Conservation (phyloP, 352 stramenopile genomes). For the Pythium coloratum region DNA sequence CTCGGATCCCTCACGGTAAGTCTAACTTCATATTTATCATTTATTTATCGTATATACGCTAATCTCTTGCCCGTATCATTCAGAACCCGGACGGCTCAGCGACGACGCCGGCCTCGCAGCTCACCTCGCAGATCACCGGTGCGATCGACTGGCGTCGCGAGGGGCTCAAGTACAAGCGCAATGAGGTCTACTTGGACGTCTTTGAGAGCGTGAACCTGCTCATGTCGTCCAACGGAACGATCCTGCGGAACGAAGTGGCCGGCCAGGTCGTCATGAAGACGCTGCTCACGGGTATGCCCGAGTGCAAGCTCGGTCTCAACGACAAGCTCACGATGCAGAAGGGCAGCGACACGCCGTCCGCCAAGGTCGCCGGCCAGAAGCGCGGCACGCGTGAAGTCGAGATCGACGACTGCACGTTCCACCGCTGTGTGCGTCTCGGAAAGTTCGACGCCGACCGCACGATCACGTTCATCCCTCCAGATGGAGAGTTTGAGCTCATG, state of each 20-base stretch:
- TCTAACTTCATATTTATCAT: neutral
- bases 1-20: slow-evolving; percentile 80
- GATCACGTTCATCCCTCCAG: slow-evolving; percentile 98
- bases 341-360: slow-evolving; percentile 52
- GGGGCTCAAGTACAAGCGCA: slow-evolving; percentile 97
- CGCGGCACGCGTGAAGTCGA: slow-evolving; percentile 75
- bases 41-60: slow-evolving; percentile 5
- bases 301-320: slow-evolving; percentile 98
- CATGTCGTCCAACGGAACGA: slow-evolving; percentile 91
- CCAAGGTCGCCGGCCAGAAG: slow-evolving; percentile 72
- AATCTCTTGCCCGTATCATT: neutral
- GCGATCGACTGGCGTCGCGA: slow-evolving; percentile 93
- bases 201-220: slow-evolving; percentile 97
- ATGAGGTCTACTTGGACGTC: slow-evolving; percentile 98
- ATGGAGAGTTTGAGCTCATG: slow-evolving; percentile 99
- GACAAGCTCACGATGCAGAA: slow-evolving; percentile 99
- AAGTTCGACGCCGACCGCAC: slow-evolving; percentile 97
- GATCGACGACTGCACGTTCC: slow-evolving; percentile 99
- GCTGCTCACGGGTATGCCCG: slow-evolving; percentile 97
- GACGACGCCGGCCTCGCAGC: slow-evolving; percentile 88
- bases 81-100: slow-evolving; percentile 89
- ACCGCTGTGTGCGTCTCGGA: slow-evolving; percentile 96
- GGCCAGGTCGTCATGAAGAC: slow-evolving; percentile 98
- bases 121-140: slow-evolving; percentile 82
- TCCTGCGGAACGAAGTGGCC: slow-evolving; percentile 96